phyloP scores from a whole-genome alignment of 208 protist species.

The Lotmaria passim region DNA sequence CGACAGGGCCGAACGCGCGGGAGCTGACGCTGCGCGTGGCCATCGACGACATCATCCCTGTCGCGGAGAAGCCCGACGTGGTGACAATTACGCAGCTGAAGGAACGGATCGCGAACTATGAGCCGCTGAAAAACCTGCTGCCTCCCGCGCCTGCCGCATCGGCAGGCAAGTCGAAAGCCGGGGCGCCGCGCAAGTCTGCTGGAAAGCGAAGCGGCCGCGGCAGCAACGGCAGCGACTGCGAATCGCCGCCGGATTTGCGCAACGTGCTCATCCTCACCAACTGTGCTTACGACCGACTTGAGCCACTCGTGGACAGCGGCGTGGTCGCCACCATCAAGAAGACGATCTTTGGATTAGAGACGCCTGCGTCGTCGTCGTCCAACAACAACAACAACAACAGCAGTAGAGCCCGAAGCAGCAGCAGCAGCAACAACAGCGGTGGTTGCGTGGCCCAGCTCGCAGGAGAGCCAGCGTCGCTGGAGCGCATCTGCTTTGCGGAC shows the following conservation, averaged over 20 bases:
- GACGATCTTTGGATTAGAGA: slow-evolving; percentile 49
- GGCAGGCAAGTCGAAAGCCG: neutral
- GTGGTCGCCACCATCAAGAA: slow-evolving; percentile 70
- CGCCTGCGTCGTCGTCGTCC: no score
- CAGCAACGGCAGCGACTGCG: neutral
- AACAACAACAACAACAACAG: neutral
- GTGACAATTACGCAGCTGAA: slow-evolving; percentile 84
- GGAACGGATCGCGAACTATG: slow-evolving; percentile 70
- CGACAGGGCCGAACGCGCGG: slow-evolving; percentile 31
- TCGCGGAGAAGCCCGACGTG: slow-evolving; percentile 60
- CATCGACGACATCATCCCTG: slow-evolving; percentile 84
- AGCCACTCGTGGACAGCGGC: slow-evolving; percentile 80
- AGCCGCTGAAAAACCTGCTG: slow-evolving; percentile 64
- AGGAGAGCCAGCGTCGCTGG: slow-evolving; percentile 27
- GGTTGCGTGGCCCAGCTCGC: slow-evolving; percentile 12
- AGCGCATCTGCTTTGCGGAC: slow-evolving; percentile 90
- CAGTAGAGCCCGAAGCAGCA: no score
- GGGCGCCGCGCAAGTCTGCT: slow-evolving; percentile 18
- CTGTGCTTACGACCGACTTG: slow-evolving; percentile 65
- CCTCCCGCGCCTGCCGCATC: neutral
- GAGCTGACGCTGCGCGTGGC: slow-evolving; percentile 80
- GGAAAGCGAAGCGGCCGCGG: slow-evolving; percentile 28
- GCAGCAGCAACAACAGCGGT: slow-evolving; percentile 4
- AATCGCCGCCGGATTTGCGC: slow-evolving; percentile 47
- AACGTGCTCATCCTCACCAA: slow-evolving; percentile 85